Evolutionary conservation across 495 filamentous ascomycete species (phyloP), one percentile per base, ranked within the genome.

Genomic region (Trichoderma orchidacearum): DNA sequence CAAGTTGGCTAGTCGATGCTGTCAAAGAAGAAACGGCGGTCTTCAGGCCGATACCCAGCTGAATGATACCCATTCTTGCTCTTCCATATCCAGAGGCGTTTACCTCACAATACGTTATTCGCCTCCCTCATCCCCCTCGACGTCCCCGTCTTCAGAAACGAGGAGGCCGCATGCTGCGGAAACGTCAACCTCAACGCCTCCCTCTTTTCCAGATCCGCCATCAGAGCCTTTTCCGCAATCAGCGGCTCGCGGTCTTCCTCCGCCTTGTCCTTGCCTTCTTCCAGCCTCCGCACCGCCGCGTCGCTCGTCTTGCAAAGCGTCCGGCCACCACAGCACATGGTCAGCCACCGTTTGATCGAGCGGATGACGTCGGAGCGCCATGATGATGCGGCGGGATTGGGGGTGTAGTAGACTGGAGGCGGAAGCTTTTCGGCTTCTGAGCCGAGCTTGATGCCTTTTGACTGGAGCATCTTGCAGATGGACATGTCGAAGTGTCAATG

Each of bases 111-210:
- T 30, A 65, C 63, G 45, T 68, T 67, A 51, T 72, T 72, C 6
- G 63, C 66, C 36, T 58, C 58, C 51, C 58, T 70, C 62, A 75
- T 75, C 12, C 53, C 41, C 7, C 57, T 57, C 7, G 70, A 59
- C 6, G 72, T 71, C 15, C 72, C 65, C 0, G 74, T 75, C 58
- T 60, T 67, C 17, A 74, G 58, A 60, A 69, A 70, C n/a, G 73
- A 68, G 6, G 62, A 54, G 6, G 61, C 68, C 3, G 75, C 70
- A 50, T 78, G 70, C 1, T 65, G 68, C 23, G 74, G 75, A 53
- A 53, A 30, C 30, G 51, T 53, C n/a, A 53, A 25, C 30, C 28
- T 53, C 28, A 15, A 15, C 30, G 28, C 17, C 51, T 30, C 51
- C 30, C 15, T 30, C 15, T n/a, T 18, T 2, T 17, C 18, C 28